A percentile compares a stretch with the other conserved stretches of the same genome.
Evolutionary conservation across 805 yeast genomes (phyloP).

Genomic region (Metschnikowia colocasiae): DNA sequence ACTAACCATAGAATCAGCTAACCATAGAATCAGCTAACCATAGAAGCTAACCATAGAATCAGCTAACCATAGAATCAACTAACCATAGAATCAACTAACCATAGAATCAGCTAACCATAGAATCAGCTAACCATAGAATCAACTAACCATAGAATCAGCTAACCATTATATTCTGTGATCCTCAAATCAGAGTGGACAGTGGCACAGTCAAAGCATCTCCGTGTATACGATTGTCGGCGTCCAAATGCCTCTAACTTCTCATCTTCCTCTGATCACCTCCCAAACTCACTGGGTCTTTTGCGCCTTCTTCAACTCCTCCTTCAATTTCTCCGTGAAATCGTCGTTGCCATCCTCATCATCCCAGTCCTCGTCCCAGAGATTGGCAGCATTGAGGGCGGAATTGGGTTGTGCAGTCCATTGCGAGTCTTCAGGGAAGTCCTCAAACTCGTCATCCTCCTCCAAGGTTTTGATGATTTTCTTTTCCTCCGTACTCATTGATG

Average conservation of each 20-base stretch:
- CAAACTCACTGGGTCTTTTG: conserved; percentile 12
- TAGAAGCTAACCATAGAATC: too few species aligned
- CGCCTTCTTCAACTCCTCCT: conserved; percentile 40
- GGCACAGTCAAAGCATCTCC: too few species aligned
- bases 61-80: too few species aligned
- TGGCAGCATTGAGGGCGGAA: conserved; percentile 50
- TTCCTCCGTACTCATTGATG: conserved; percentile 22
- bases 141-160: too few species aligned
- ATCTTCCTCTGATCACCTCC: not conserved
- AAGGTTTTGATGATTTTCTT: conserved; percentile 58
- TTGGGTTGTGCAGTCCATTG: conserved; percentile 64
- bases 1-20: too few species aligned
- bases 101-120: too few species aligned
- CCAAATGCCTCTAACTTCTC: not conserved
- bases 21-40: too few species aligned
- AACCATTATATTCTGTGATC: too few species aligned
- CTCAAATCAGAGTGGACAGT: too few species aligned
- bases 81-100: too few species aligned
- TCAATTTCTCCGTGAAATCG: conserved; percentile 73
- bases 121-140: too few species aligned
- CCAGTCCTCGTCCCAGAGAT: conserved; percentile 97
- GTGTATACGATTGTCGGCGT: too few species aligned
- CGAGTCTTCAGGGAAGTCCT: conserved; percentile 88
- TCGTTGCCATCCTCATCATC: conserved; percentile 93
- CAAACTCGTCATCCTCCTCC: conserved; percentile 96